phyloP scores from a whole-genome alignment of 495 filamentous ascomycete genomes.

The Neurospora sp. region DNA sequence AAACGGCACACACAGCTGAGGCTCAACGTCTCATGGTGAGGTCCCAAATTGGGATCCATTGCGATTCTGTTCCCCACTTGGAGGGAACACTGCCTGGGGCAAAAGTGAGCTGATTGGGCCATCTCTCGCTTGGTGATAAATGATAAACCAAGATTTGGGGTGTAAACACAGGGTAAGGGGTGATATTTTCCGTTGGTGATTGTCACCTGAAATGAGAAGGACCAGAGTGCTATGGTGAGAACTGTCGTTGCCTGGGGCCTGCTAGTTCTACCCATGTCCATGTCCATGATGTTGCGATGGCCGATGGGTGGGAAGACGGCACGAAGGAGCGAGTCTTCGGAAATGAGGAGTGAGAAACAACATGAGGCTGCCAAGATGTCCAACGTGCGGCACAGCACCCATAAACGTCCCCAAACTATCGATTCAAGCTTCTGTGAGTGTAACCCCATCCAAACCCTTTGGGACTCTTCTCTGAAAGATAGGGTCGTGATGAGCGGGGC shows the following conservation, averaged over 20 bases:
- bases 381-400: background rate
- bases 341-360: background rate
- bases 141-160: background rate
- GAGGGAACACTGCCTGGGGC: background rate
- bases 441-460: background rate
- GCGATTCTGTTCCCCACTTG: background rate
- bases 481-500: background rate
- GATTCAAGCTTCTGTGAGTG: background rate
- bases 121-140: background rate
- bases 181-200: background rate
- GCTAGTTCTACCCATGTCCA: background rate
- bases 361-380: background rate
- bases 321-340: background rate
- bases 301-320: background rate
- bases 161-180: background rate
- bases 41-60: background rate
- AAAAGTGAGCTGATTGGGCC: background rate
- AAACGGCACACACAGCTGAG: background rate
- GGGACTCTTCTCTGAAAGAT: background rate
- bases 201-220: background rate
- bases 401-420: background rate
- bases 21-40: background rate
- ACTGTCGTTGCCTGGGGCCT: background rate
- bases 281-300: background rate
- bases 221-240: background rate